A percentile compares a stretch with the other conserved stretches of the same genome.
Evolutionary conservation across 2,329 filamentous ascomycete genomes (phyloP).

Genomic region (Colletotrichum sp.): DNA sequence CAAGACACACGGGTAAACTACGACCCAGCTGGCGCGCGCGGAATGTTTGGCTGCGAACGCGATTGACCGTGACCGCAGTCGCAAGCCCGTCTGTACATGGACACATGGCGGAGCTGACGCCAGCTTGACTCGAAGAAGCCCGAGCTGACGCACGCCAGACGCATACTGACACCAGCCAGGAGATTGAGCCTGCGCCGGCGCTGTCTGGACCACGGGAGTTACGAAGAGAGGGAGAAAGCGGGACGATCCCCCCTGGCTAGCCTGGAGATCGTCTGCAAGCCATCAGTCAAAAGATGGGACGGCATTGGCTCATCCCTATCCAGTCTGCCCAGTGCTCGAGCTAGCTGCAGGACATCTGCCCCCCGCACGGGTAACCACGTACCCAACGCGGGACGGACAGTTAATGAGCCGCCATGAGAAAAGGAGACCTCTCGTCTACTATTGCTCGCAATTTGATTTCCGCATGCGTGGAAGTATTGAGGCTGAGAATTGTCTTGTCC

Average conservation of each 20-base stretch:
- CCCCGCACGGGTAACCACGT: neutral
- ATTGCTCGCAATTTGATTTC: neutral
- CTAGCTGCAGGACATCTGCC: neutral
- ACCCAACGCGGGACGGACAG: neutral
- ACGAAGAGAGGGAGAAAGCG: neutral
- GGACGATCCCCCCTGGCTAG: neutral
- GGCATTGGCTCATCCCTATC: neutral
- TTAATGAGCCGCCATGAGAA: neutral
- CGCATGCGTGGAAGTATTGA: neutral
- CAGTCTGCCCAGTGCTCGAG: neutral
- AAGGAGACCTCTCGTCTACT: neutral
- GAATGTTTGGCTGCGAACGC: neutral
- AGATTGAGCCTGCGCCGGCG: neutral
- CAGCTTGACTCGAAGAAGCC: neutral
- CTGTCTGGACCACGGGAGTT: neutral
- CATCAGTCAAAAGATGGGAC: neutral
- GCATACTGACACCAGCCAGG: neutral
- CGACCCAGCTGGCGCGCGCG: neutral
- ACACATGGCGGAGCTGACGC: neutral
- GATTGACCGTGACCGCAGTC: neutral
- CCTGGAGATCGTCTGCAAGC: neutral
- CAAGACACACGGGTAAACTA: neutral
- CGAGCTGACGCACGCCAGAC: neutral
- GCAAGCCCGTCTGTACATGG: neutral
- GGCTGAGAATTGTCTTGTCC: neutral